Percentiles rank a stretch among this genome's conserved stretches.
Evolutionary conservation across 805 yeast species (phyloP).

Genomic region (Candida coleopterorum): DNA sequence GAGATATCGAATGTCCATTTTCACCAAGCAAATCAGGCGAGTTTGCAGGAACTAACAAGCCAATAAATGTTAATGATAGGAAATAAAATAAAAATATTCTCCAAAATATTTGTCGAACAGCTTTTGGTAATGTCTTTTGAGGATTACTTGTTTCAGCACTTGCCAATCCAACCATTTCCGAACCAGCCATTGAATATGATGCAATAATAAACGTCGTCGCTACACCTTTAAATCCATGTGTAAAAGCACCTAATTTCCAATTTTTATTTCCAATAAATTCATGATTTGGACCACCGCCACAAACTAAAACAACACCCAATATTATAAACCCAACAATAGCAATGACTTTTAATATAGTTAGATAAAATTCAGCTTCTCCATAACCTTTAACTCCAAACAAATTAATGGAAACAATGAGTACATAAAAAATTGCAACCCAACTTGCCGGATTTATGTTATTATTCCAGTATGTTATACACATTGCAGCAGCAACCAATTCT

Average conservation of each 20-base stretch:
- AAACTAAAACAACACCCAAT: constrained; percentile 30
- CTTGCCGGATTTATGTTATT: constrained; percentile 30
- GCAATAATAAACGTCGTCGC: constrained; percentile 36
- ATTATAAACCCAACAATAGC: constrained; percentile 36
- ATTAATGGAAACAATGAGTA: constrained; percentile 25
- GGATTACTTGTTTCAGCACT: constrained; percentile 39
- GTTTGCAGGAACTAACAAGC: constrained; percentile 47
- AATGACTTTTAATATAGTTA: constrained; percentile 28
- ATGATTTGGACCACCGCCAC: constrained; percentile 37
- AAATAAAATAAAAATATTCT: constrained; percentile 38
- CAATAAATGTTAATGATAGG: constrained; percentile 28
- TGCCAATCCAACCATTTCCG: constrained; percentile 36
- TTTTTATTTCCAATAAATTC: constrained; percentile 30
- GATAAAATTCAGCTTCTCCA: constrained; percentile 32
- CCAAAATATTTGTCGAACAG: constrained; percentile 42
- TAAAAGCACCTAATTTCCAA: constrained; percentile 33
- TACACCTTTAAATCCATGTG: constrained; percentile 36
- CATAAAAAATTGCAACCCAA: constrained; percentile 32
- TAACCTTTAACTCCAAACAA: constrained; percentile 34
- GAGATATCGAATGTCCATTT: constrained; percentile 58
- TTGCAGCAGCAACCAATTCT: constrained; percentile 36
- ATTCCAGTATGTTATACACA: constrained; percentile 33
- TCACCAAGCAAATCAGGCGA: constrained; percentile 46
- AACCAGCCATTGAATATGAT: constrained; percentile 32
- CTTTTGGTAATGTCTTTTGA: constrained; percentile 33